Base-by-base conservation (phyloP, 768 basidiomycete species). In the Psilocybe tampanensis region DNA sequence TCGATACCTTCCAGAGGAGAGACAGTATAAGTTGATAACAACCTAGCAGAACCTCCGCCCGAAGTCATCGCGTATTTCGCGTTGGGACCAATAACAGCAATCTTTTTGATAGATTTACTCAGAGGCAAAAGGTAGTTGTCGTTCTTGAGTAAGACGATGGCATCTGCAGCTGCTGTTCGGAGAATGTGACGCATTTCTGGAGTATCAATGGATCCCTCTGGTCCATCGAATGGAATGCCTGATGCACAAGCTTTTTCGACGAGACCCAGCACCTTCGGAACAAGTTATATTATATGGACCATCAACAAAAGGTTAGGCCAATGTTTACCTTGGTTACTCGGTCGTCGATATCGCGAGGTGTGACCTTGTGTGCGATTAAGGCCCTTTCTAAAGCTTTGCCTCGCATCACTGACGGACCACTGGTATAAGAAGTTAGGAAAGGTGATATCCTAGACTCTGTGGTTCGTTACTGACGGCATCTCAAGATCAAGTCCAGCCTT, bases 51-150 rank as follows among this genome's bases (percentile, higher is more conserved):
- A 21, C 86, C 86, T 36, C 86, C 86, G 8, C 85, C 84, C 24
- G 83, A 84, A 41, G 78, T 80, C 58, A 80, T 74, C 0, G 77
- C 73, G 33, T 69, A 64, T 64, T 80, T 86, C 6, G 81, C 83
- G 66, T 88, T 86, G 3, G 85, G 83, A 0, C 86, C 86, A 58
- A 88, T 84, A 45, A 89, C 76, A 11, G 83, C 85, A 42, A 89
- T 78, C 44, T 73, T 79, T 59, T 76, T 80, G 45, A 61, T 26
- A 1, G 47, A 32, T 13, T 64, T 54, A n/a, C 56, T 59, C n/a
- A 86, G 67, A 0, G 86, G 86, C 13, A 88, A 75, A 26, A 86
- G 54, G 1, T 68, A 68, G 8, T 72, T 71, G 4, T 83, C 75
- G 67, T 89, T 89, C 70, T 87, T 86, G 29, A 88, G 72, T 0